Evolutionary conservation across 1,284 basidiomycete species (phyloP), one percentile per base, ranked within the genome.

Genomic region (Phellinidium pouzarii): DNA sequence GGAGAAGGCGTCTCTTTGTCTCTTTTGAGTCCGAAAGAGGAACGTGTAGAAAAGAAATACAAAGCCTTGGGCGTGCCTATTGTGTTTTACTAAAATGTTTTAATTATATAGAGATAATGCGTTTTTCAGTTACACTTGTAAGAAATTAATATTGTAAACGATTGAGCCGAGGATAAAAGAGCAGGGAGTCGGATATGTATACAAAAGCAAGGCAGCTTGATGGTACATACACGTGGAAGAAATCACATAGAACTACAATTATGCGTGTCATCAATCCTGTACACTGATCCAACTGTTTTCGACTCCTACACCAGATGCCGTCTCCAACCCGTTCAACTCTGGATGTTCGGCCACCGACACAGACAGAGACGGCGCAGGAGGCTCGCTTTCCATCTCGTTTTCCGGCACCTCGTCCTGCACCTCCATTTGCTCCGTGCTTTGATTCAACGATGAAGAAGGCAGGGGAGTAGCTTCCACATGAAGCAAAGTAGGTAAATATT

Each of bases 211-310:
- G 19, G 43, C 11, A 44, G 43, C 8, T 22, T 44, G 20, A 19
- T 50, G 27, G 29, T 50, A 50, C 48, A 50, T 34, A 50, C 48
- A 50, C 27, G 26, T 25, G 17, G 11, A 31, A n/a, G 12, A 29
- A 26, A 17, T 29, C 23, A 22, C 7, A n/a, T 12, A 8, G 23
- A 23, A 9, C 25, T 25, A 43, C 29, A 41, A 22, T 20, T 22
- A 20, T 29, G 26, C 41, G 25, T 20, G 29, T 7, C 26, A 34
- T 50, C 50, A 56, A 12, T 60, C 55, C 40, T 61, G 58, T 60
- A 88, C 66, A 62, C 78, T 85, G 49, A 89, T 70, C 86, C 86
- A 89, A 56, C 83, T 86, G 57, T 75, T 73, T 38, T 72, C 74
- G 22, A 67, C 75, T 6, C 71, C 70, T 36, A 51, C 44, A 27